Conservation (phyloP, 352 stramenopile species). For the Peronospora belbahrii region DNA sequence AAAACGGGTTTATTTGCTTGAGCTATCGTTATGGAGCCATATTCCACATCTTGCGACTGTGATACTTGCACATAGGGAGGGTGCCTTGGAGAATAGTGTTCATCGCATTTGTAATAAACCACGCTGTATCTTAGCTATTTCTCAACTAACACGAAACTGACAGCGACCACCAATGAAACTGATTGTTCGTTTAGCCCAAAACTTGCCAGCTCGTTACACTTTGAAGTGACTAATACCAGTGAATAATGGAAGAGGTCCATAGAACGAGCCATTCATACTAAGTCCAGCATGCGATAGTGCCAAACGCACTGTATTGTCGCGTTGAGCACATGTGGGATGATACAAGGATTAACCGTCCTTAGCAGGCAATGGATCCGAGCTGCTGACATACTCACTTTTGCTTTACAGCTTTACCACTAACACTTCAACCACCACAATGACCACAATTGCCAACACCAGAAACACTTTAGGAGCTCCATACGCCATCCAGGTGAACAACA, state of each 20-base stretch:
- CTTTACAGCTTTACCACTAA: neutral
- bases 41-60: neutral
- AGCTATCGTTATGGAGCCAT: neutral
- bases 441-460: constrained; percentile 10
- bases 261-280: neutral
- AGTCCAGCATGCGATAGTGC: constrained; percentile 2
- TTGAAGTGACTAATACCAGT: neutral
- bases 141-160: constrained; percentile 1
- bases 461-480: constrained; percentile 11
- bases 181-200: neutral
- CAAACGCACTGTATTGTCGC: neutral
- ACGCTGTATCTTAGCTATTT: no score
- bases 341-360: neutral
- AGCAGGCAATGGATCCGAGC: neutral
- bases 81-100: constrained; percentile 1
- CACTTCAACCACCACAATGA: constrained; percentile 10
- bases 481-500: constrained; percentile 20
- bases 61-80: constrained; percentile 2
- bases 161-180: constrained; percentile 1
- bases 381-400: constrained; percentile 3
- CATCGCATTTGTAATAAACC: neutral
- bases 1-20: neutral
- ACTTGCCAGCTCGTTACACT: neutral
- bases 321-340: neutral
- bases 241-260: constrained; percentile 5